These are phyloP conservation scores for Erodium texanum DNA, from an alignment of 441 rosid species.

Conservation along the genomic window DNA sequence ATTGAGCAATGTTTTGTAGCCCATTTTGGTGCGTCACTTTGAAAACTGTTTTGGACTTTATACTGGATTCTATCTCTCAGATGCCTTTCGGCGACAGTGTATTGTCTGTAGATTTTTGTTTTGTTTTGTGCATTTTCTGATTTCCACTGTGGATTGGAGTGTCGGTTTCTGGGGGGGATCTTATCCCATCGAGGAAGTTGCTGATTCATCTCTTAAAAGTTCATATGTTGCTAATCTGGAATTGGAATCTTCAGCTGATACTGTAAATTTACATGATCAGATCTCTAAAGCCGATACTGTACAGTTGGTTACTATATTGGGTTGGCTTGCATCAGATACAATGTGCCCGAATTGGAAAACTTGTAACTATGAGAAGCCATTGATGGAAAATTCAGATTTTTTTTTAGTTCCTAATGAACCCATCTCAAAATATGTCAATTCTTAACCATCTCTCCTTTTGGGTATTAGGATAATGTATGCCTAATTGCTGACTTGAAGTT, in stretches of 20 bases:
- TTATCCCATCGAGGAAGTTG: neutral
- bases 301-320: neutral
- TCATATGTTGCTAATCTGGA: neutral
- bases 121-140: neutral
- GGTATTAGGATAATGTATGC: neutral
- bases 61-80: neutral
- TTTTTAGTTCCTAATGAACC: neutral
- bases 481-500: neutral
- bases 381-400: conserved; percentile 1
- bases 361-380: conserved; percentile 1
- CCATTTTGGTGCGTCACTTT: neutral
- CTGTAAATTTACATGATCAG: neutral
- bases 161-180: neutral
- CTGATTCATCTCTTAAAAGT: neutral
- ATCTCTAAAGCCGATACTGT: neutral
- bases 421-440: neutral
- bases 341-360: neutral
- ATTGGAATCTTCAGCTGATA: neutral
- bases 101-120: neutral
- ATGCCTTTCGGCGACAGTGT: neutral
- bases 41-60: neutral
- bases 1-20: neutral
- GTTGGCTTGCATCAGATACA: neutral
- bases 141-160: neutral
- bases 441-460: neutral